These are phyloP conservation scores for Rhizoclosmatium sp. DNA, from an alignment of 192 early-diverging fungal species.

Conservation along the genomic window DNA sequence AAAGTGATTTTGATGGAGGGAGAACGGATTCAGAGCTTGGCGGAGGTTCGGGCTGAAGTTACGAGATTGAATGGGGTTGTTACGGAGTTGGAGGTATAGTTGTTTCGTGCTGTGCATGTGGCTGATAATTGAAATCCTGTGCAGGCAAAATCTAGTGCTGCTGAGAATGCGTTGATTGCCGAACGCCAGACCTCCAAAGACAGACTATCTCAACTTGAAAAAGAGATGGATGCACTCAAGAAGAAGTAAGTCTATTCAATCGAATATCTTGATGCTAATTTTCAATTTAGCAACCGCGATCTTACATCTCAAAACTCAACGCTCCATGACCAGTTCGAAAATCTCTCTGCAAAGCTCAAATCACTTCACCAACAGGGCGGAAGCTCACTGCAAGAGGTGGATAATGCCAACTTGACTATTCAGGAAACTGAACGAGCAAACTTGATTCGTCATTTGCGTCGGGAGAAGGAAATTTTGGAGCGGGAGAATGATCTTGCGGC, in stretches of 20 bases:
- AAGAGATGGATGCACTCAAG: constrained; percentile 8
- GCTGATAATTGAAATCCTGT: background rate
- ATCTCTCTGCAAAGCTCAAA: background rate
- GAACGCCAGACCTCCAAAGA: background rate
- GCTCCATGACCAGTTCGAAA: constrained; percentile 4
- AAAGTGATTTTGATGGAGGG: constrained; percentile 37
- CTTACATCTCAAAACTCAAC: constrained; percentile 3
- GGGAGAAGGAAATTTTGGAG: constrained; percentile 77
- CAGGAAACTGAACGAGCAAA: constrained; percentile 42
- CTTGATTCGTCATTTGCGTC: constrained; percentile 71
- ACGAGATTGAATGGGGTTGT: background rate
- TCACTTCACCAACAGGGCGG: background rate
- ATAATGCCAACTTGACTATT: background rate
- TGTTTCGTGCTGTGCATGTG: background rate
- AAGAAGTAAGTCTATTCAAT: constrained; percentile 12
- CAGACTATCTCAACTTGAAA: background rate
- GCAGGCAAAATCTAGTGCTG: background rate
- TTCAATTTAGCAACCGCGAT: constrained; percentile 11
- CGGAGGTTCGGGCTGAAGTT: background rate
- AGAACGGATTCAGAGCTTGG: constrained; percentile 35
- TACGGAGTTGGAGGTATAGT: background rate
- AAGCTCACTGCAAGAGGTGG: background rate
- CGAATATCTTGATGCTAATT: background rate
- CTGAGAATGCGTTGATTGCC: background rate
- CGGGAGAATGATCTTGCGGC: constrained; percentile 70